phyloP scores from a whole-genome alignment of 139 green algal species.

The Coelastrella sp. region DNA sequence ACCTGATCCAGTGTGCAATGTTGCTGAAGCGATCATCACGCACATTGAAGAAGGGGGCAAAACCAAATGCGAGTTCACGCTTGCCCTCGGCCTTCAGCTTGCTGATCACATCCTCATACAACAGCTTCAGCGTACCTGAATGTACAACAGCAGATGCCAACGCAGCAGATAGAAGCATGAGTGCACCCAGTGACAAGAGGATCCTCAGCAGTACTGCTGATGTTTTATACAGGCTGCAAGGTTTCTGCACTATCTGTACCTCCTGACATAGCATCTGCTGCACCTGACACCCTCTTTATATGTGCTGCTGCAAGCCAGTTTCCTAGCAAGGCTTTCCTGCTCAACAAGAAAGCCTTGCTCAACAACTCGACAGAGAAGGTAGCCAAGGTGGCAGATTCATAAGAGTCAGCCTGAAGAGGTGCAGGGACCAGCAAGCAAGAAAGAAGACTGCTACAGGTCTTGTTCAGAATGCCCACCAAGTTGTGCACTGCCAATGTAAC shows the following conservation, averaged over 20 bases:
- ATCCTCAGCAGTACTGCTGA: neutral
- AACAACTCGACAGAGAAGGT: too few relatives aligned
- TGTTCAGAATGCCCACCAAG: neutral
- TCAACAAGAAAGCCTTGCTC: too few relatives aligned
- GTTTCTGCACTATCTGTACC: neutral
- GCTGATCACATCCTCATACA: constrained; percentile 47
- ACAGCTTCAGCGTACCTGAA: constrained; percentile 44
- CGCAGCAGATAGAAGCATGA: too few relatives aligned
- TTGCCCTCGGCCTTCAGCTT: constrained; percentile 14
- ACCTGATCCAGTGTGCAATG: constrained; percentile 1
- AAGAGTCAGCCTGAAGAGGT: too few relatives aligned
- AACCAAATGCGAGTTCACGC: constrained; percentile 25
- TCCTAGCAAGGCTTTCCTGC: too few relatives aligned
- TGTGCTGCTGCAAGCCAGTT: too few relatives aligned
- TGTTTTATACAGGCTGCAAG: neutral
- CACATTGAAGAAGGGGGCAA: constrained; percentile 48
- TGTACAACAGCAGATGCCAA: neutral
- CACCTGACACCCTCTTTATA: too few relatives aligned
- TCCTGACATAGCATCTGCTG: too few relatives aligned
- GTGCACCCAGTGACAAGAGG: too few relatives aligned
- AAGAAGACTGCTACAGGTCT: too few relatives aligned
- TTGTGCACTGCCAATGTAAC: neutral
- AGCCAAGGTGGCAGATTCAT: too few relatives aligned
- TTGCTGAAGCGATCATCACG: neutral
- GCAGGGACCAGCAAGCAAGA: too few relatives aligned